Conservation (phyloP, 2,329 filamentous ascomycete genomes). For the Mollisiaceae sp. region DNA sequence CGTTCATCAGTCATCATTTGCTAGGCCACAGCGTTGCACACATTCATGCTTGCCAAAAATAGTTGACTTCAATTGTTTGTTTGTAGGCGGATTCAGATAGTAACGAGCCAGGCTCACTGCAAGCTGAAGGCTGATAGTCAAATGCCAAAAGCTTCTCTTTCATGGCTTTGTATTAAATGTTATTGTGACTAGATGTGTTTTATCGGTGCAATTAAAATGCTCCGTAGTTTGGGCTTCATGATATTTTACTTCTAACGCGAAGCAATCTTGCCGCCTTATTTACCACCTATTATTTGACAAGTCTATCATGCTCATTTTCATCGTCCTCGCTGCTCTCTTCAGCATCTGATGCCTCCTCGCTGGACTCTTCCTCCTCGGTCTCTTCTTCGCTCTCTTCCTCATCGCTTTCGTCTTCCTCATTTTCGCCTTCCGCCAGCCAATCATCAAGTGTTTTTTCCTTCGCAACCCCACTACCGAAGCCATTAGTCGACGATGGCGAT, state of each 20-base stretch:
- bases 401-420: conserved; percentile 56
- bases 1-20: neutral
- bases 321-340: conserved; percentile 29
- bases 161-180: conserved; percentile 23
- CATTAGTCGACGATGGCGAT: conserved; percentile 54
- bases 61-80: conserved; percentile 20
- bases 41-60: neutral
- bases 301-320: conserved; percentile 40
- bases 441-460: conserved; percentile 84
- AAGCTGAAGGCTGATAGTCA: conserved; percentile 36
- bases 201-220: conserved; percentile 17
- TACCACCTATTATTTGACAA: conserved; percentile 38
- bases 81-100: conserved; percentile 34
- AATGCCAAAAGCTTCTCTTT: conserved; percentile 34
- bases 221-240: conserved; percentile 29
- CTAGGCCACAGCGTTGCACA: neutral
- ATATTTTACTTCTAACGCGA: conserved; percentile 15
- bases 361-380: conserved; percentile 42
- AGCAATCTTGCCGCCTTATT: conserved; percentile 16
- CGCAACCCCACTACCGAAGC: conserved; percentile 40
- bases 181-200: conserved; percentile 33
- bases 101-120: conserved; percentile 29
- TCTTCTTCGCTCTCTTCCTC: conserved; percentile 52
- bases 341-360: conserved; percentile 25
- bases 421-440: conserved; percentile 74